Conservation (phyloP, 805 yeast genomes). For the Sugiyamaella floridensis region DNA sequence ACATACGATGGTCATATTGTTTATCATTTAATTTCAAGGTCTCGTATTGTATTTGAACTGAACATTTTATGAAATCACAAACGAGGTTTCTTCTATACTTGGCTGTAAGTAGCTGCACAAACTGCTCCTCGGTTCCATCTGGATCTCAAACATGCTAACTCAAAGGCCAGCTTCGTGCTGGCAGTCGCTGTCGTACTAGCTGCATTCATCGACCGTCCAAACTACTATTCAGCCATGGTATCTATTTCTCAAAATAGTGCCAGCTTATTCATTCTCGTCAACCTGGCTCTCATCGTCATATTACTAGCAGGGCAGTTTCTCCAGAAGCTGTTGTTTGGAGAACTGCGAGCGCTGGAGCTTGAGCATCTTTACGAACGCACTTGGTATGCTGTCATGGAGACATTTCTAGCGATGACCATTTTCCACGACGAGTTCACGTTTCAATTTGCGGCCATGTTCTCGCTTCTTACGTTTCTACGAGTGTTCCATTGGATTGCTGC, state of each 20-base stretch:
- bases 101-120: conserved; percentile 16
- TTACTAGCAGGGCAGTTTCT: conserved; percentile 15
- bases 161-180: conserved; percentile 17
- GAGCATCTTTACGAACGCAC: conserved; percentile 66
- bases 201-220: conserved; percentile 40
- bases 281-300: conserved; percentile 21
- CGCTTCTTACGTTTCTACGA: conserved; percentile 45
- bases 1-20: no score
- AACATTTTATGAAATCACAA: not conserved
- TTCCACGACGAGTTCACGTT: conserved; percentile 44
- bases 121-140: conserved; percentile 12
- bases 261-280: conserved; percentile 39
- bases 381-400: conserved; percentile 56
- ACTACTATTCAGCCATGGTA: conserved; percentile 43
- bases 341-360: conserved; percentile 62
- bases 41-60: not conserved
- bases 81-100: not conserved
- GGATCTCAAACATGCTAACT: not conserved
- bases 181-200: conserved; percentile 33
- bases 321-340: conserved; percentile 48
- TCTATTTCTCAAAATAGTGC: conserved; percentile 45
- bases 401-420: conserved; percentile 48
- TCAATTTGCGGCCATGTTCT: conserved; percentile 38
- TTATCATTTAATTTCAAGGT: no score
- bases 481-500: conserved; percentile 70